A percentile compares a stretch with the other conserved stretches of the same genome.
Conservation (phyloP, 768 basidiomycete genomes). For the Agrocybe praecox region DNA sequence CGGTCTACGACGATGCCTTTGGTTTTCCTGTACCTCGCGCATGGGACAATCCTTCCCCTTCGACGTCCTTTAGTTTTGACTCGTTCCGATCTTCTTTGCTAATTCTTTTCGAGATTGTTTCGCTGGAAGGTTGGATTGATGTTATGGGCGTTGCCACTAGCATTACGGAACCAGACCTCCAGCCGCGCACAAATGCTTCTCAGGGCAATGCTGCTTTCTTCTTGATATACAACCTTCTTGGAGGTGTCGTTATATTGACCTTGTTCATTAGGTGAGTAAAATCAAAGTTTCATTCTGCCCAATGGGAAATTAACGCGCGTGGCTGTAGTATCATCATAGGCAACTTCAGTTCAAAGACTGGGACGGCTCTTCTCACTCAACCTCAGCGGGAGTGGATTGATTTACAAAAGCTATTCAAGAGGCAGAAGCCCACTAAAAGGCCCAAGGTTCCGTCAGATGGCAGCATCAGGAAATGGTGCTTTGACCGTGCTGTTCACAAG, state of each 20-base stretch:
- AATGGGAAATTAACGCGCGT: not conserved
- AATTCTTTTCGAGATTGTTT: conserved; percentile 96
- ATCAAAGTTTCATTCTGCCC: conserved; percentile 11
- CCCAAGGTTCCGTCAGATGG: conserved; percentile 63
- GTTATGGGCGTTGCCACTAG: conserved; percentile 83
- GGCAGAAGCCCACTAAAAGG: conserved; percentile 84
- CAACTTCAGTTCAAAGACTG: conserved; percentile 87
- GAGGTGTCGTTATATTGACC: conserved; percentile 87
- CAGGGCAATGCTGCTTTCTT: conserved; percentile 91
- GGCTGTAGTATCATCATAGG: conserved; percentile 86
- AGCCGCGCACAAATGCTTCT: conserved; percentile 72
- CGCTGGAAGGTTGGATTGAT: conserved; percentile 96
- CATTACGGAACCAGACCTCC: conserved; percentile 68
- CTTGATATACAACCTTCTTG: conserved; percentile 88
- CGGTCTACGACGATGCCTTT: conserved; percentile 61
- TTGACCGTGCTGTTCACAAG: conserved; percentile 86
- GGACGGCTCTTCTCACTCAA: conserved; percentile 82
- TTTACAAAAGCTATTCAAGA: conserved; percentile 82
- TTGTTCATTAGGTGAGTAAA: conserved; percentile 83
- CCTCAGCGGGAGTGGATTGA: conserved; percentile 95
- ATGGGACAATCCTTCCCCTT: conserved; percentile 88
- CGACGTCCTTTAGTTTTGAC: conserved; percentile 89
- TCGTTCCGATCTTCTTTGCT: conserved; percentile 80
- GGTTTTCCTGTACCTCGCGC: conserved; percentile 78
- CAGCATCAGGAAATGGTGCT: conserved; percentile 80